Percentiles rank a stretch among this genome's conserved stretches.
phyloP scores from a whole-genome alignment of 73 alveolate genomes.

The Durusdinium trenchii region DNA sequence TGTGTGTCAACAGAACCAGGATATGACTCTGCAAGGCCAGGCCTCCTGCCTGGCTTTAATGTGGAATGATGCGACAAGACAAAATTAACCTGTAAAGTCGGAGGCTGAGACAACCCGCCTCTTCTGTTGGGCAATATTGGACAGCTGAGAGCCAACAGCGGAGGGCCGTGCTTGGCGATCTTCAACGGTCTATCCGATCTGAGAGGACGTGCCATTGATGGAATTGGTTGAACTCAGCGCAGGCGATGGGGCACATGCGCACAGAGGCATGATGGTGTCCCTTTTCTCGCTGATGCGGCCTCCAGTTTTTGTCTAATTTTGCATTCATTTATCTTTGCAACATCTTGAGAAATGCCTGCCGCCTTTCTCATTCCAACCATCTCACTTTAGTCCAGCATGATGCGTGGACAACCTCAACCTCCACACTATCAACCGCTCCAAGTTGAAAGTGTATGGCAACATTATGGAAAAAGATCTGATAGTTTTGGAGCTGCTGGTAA shows the following conservation, averaged over 20 bases:
- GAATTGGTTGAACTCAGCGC: too few species aligned
- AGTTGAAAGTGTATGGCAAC: not conserved
- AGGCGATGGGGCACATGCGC: conserved; percentile 14
- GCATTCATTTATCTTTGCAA: conserved; percentile 14
- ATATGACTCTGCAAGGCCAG: too few species aligned
- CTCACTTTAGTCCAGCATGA: not conserved
- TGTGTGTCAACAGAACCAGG: too few species aligned
- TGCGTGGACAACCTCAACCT: conserved; percentile 12
- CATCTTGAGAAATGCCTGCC: not conserved
- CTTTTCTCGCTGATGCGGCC: conserved; percentile 18
- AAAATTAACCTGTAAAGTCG: too few species aligned
- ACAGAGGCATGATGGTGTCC: not conserved
- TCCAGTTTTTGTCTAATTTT: conserved; percentile 56
- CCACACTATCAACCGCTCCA: not conserved
- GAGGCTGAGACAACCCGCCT: too few species aligned
- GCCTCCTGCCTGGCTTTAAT: too few species aligned
- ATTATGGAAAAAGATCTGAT: not conserved
- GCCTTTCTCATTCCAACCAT: not conserved
- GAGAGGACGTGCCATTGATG: too few species aligned
- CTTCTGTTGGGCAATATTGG: too few species aligned
- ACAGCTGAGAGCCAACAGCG: too few species aligned
- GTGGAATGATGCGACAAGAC: too few species aligned
- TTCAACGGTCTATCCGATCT: too few species aligned
- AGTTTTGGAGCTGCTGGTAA: conserved; percentile 10
- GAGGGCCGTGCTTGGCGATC: too few species aligned